Percentiles rank a stretch among this genome's conserved stretches.
These are phyloP conservation scores for Sugiyamaella boreocaroliniensis DNA, from an alignment of 805 yeast species.

Conservation along the genomic window DNA sequence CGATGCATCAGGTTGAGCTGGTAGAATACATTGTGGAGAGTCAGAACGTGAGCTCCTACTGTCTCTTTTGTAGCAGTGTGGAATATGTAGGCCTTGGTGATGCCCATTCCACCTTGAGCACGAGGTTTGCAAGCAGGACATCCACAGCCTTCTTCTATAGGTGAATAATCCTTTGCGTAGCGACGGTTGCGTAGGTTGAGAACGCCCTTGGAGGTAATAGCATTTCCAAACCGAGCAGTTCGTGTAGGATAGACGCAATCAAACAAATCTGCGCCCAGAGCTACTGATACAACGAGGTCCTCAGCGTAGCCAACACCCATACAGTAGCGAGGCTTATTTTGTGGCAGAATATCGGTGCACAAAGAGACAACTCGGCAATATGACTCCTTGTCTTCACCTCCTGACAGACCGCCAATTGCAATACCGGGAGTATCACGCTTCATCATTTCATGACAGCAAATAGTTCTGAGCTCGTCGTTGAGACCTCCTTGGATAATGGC, in stretches of 20 bases:
- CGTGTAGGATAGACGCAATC: conserved; percentile 43
- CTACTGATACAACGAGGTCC: conserved; percentile 40
- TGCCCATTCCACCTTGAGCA: conserved; percentile 31
- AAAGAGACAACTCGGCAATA: conserved; percentile 36
- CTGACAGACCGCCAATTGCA: conserved; percentile 43
- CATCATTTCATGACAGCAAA: conserved; percentile 39
- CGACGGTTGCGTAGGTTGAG: conserved; percentile 32
- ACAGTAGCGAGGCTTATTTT: conserved; percentile 38
- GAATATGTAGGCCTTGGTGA: conserved; percentile 34
- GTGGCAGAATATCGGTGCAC: conserved; percentile 38
- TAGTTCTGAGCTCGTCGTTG: conserved; percentile 33
- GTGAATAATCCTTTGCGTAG: conserved; percentile 31
- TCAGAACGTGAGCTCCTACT: conserved; percentile 38
- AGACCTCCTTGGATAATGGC: conserved; percentile 43
- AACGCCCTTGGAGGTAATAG: conserved; percentile 35
- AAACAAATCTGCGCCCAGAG: conserved; percentile 41
- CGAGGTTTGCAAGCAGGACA: conserved; percentile 36
- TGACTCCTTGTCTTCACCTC: conserved; percentile 39
- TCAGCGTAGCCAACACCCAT: conserved; percentile 46
- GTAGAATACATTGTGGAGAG: conserved; percentile 38
- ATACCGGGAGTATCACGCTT: conserved; percentile 41
- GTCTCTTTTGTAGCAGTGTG: conserved; percentile 37
- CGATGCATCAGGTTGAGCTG: conserved; percentile 38
- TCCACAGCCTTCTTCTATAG: conserved; percentile 36
- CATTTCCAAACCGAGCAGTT: conserved; percentile 41